A percentile compares a stretch with the other conserved stretches of the same genome.
phyloP scores from a whole-genome alignment of 495 filamentous ascomycete species.

The Choiromyces venosus region DNA sequence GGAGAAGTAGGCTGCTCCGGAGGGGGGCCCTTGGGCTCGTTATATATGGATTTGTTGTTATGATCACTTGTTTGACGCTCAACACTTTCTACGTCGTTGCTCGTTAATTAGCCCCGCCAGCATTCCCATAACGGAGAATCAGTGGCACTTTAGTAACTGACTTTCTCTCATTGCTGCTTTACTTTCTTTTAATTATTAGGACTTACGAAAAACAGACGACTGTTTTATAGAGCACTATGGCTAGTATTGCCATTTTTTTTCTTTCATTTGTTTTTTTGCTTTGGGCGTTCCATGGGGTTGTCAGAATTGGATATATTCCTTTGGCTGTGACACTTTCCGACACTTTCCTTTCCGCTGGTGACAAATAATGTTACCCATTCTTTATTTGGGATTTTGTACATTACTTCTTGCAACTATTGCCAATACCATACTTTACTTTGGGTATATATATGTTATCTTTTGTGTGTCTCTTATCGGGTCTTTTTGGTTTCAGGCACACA shows the following conservation, averaged over 20 bases:
- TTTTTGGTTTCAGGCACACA: not conserved
- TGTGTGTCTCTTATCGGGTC: not conserved
- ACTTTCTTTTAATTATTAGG: not conserved
- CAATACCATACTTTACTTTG: not conserved
- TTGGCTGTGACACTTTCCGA: not conserved
- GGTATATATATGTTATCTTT: not conserved
- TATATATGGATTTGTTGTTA: conserved; percentile 78
- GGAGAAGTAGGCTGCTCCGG: conserved; percentile 54
- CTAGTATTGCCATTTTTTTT: not conserved
- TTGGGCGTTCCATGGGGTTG: not conserved
- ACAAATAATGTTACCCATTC: not conserved
- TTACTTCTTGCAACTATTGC: not conserved
- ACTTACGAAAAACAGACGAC: not conserved
- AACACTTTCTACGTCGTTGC: conserved; percentile 59
- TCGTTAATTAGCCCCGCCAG: conserved; percentile 12
- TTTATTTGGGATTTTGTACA: not conserved
- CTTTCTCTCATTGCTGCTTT: not conserved
- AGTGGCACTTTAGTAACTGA: not conserved
- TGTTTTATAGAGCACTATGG: not conserved
- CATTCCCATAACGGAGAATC: not conserved
- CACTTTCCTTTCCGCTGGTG: not conserved
- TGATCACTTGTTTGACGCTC: conserved; percentile 79
- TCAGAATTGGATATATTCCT: not conserved
- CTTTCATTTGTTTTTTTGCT: conserved; percentile 1
- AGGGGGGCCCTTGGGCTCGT: conserved; percentile 68